A percentile compares a stretch with the other conserved stretches of the same genome.
Evolutionary conservation across 1,139 yeast genomes (phyloP).

Genomic region (Protomyces lactucae-debilis): DNA sequence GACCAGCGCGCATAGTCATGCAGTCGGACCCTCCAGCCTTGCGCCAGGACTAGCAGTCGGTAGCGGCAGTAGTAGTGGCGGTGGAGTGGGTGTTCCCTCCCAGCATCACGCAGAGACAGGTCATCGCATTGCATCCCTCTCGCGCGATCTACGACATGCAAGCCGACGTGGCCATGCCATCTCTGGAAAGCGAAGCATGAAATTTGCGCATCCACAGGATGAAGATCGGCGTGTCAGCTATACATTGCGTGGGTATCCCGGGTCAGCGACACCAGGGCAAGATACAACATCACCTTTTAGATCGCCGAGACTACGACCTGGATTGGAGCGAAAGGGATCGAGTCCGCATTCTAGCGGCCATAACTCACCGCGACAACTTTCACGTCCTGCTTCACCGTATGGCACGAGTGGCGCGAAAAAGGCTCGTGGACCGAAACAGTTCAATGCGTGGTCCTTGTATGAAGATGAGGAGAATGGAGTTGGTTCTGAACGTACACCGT

Average conservation of each 20-base stretch:
- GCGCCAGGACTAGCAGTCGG: not conserved
- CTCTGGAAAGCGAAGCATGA: constrained; percentile 29
- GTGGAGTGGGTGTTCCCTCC: not conserved
- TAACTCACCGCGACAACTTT: constrained; percentile 2
- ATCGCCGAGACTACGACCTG: constrained; percentile 18
- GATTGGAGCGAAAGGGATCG: constrained; percentile 11
- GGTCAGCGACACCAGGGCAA: not conserved
- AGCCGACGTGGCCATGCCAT: constrained; percentile 18
- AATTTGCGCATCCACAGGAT: constrained; percentile 20
- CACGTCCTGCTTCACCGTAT: constrained; percentile 18
- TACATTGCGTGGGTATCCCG: not conserved
- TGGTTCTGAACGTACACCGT: constrained; percentile 15
- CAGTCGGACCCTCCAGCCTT: not conserved
- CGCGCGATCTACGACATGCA: constrained; percentile 7
- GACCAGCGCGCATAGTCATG: not conserved
- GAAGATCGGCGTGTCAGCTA: constrained; percentile 18
- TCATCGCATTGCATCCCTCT: not conserved
- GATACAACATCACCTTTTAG: constrained; percentile 3
- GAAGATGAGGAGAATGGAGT: constrained; percentile 21
- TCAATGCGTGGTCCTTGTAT: constrained; percentile 16
- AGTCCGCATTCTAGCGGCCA: constrained; percentile 11
- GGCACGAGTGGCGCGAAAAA: not conserved
- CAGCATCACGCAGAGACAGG: constrained; percentile 3
- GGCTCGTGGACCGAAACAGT: constrained; percentile 7
- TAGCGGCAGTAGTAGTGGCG: not conserved